phyloP scores from a whole-genome alignment of 345 rosid genomes.

The Adansonia digitata region DNA sequence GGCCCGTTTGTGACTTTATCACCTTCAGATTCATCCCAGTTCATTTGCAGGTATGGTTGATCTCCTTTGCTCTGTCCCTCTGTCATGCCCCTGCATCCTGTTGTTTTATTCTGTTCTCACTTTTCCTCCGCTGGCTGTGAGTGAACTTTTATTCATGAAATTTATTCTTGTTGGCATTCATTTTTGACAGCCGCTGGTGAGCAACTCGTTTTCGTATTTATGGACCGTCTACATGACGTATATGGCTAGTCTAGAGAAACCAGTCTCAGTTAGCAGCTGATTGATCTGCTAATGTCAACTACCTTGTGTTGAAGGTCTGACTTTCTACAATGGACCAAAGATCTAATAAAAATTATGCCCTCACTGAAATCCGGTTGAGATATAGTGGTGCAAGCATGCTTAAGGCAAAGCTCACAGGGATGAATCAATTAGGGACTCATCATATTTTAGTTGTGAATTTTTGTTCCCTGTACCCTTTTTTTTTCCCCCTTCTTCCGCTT shows the following conservation, averaged over 20 bases:
- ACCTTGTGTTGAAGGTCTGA: neutral
- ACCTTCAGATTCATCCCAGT: constrained; percentile 77
- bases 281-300: neutral
- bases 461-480: neutral
- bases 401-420: neutral
- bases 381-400: neutral
- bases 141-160: neutral
- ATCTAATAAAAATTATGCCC: neutral
- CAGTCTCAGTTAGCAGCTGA: constrained; percentile 30
- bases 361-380: neutral
- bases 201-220: constrained; percentile 83
- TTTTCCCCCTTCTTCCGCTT: neutral
- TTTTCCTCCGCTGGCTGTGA: neutral
- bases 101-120: neutral
- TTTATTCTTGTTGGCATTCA: neutral
- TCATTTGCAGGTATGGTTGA: constrained; percentile 66
- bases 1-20: constrained; percentile 90
- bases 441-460: neutral
- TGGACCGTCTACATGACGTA: constrained; percentile 92
- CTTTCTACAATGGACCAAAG: neutral
- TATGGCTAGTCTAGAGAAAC: constrained; percentile 72
- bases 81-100: neutral
- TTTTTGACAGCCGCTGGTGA: constrained; percentile 74
- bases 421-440: neutral
- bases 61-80: neutral